Conservation (phyloP, 805 yeast genomes). For the Teunomyces kruisii region DNA sequence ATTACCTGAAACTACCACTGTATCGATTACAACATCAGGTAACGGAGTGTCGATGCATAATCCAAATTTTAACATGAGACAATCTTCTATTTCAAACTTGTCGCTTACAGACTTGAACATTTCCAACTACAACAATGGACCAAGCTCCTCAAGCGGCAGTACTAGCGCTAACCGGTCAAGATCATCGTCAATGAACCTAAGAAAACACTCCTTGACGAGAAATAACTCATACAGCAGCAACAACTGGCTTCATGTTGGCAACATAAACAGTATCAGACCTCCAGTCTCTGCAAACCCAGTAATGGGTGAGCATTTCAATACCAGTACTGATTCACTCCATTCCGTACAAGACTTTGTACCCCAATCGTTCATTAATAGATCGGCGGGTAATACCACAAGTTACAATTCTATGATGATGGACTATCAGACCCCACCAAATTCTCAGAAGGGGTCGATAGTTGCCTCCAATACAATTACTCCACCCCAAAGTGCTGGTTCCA, state of each 20-base stretch:
- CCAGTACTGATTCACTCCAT: constrained; percentile 42
- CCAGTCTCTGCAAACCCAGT: constrained; percentile 5
- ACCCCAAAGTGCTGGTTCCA: constrained; percentile 8
- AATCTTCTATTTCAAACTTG: constrained; percentile 40
- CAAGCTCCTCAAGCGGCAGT: constrained; percentile 10
- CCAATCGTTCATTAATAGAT: constrained; percentile 35
- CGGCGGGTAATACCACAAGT: constrained; percentile 19
- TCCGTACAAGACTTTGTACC: constrained; percentile 47
- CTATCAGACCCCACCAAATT: constrained; percentile 40
- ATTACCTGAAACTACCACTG: constrained; percentile 26
- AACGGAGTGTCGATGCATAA: constrained; percentile 12
- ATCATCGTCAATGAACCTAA: constrained; percentile 35
- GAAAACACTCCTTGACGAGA: constrained; percentile 45
- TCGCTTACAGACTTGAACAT: constrained; percentile 41
- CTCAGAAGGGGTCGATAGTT: constrained; percentile 32
- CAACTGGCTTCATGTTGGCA: constrained; percentile 47
- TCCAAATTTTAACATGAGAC: constrained; percentile 21
- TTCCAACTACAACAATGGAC: constrained; percentile 23
- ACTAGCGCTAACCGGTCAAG: constrained; percentile 29
- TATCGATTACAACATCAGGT: constrained; percentile 16
- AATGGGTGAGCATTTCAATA: constrained; percentile 20
- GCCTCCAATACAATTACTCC: constrained; percentile 10
- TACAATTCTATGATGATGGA: constrained; percentile 42
- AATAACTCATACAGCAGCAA: constrained; percentile 36
- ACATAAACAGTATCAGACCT: constrained; percentile 34